Base-by-base conservation (phyloP, 495 filamentous ascomycete genomes). In the Daldinia caldariorum region DNA sequence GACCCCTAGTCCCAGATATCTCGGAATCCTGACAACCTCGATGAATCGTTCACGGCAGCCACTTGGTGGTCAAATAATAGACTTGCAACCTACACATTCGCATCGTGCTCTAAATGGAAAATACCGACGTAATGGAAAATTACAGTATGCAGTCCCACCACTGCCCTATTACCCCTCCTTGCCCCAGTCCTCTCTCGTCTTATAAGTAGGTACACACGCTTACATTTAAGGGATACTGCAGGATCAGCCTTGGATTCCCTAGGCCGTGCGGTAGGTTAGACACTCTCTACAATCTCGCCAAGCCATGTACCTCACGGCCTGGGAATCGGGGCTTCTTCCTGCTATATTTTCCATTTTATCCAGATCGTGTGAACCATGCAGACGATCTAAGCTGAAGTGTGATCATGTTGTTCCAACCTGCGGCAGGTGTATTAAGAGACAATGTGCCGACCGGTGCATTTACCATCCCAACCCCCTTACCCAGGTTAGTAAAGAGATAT, bases 391-490 rank as follows among this genome's bases (percentile, higher is more conserved):
- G 61, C 61, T 78, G 18, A 73, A 69, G 43, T 78, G 76, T 63
- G 76, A 78, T 60, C 76, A 78, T 70, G 72, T 74, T 45, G 66
- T 77, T n/a, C 76, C 76, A 26, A 58, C 61, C 32, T 78, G 76
- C 55, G 69, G 72, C 32, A 71, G 76, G 31, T 78, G 76, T 54
- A 62, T 78, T 16, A 73, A 59, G 60, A 69, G 74, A 49, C 69
- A 67, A 63, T 76, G 76, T 41, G 62, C 34, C 8, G 76, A 78
- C 16, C 72, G 71, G 37, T 78, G 76, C 57, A 51, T 77, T 35
- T 78, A 78, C 20, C 76, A 78, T 53, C 76, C 76, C 29, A 75
- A 73, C 39, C 76, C 76, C n/a, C 60, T 78, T 31, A 76, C 72
- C 26, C 71, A 72, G 57, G 76, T 78, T 41, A 70, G 71, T 70